A percentile compares a stretch with the other conserved stretches of the same genome.
These are phyloP conservation scores for Neospora caninum DNA, from an alignment of 169 alveolate genomes.

Conservation along the genomic window DNA sequence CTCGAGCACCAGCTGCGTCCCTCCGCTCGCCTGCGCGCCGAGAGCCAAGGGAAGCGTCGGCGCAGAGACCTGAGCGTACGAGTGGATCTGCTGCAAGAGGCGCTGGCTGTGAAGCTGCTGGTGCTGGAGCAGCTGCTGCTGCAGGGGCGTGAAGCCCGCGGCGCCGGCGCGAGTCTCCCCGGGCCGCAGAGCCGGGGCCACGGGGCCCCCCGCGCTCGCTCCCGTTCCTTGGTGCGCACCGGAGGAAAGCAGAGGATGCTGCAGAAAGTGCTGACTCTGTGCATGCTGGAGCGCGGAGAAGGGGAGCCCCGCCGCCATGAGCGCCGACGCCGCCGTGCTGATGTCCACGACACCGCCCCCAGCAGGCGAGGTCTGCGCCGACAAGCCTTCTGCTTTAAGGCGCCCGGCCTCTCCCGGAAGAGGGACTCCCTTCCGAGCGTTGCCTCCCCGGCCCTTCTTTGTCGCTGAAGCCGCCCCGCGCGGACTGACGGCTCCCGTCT, in stretches of 20 bases:
- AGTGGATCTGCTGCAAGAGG: constrained; percentile 54
- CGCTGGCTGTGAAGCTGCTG: constrained; percentile 56
- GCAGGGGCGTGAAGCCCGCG: constrained; percentile 36
- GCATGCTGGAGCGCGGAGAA: constrained; percentile 31
- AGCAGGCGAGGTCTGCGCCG: neutral
- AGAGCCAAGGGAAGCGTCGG: neutral
- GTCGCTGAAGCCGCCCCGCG: neutral
- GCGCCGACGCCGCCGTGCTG: neutral
- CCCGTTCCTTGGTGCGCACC: constrained; percentile 47
- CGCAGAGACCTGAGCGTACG: constrained; percentile 50
- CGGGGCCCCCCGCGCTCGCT: constrained; percentile 51
- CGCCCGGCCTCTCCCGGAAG: constrained; percentile 36
- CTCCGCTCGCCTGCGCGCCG: neutral
- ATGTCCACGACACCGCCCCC: neutral
- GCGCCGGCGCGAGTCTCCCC: constrained; percentile 37
- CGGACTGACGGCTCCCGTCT: constrained; percentile 6
- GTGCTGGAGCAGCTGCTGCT: constrained; percentile 62
- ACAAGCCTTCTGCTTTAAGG: constrained; percentile 17
- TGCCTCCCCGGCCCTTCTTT: neutral
- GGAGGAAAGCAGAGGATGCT: constrained; percentile 48
- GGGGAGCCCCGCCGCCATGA: constrained; percentile 29
- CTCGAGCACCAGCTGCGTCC: constrained; percentile 51
- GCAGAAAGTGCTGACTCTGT: constrained; percentile 17
- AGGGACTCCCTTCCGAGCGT: neutral
- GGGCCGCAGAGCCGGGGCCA: neutral